Evolutionary conservation across 2,329 filamentous ascomycete genomes (phyloP).

Genomic region (Trichoderma sp.): DNA sequence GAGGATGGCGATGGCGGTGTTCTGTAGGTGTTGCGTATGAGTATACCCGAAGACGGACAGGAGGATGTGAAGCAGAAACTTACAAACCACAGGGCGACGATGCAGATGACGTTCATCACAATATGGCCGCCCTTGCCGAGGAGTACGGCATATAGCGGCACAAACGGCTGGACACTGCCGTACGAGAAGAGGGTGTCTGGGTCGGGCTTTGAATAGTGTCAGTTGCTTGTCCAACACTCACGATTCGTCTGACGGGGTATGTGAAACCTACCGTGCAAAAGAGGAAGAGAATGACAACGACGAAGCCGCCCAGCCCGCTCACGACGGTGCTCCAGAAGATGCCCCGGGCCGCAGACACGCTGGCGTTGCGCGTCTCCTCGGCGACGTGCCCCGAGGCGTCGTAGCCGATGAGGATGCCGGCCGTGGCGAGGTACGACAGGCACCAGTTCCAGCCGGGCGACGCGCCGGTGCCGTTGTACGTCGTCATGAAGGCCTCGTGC

Average conservation of each 20-base stretch:
- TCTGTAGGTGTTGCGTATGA: slow-evolving; percentile 42
- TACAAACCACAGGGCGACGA: slow-evolving; percentile 54
- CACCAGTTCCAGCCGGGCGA: slow-evolving; percentile 65
- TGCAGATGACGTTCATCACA: slow-evolving; percentile 63
- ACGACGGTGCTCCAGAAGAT: slow-evolving; percentile 64
- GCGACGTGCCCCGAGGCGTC: slow-evolving; percentile 64
- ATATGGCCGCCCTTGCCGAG: slow-evolving; percentile 59
- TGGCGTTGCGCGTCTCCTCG: slow-evolving; percentile 63
- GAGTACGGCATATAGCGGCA: slow-evolving; percentile 59
- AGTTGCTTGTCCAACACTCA: not conserved
- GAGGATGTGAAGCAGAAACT: slow-evolving; percentile 34
- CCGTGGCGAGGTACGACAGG: slow-evolving; percentile 62
- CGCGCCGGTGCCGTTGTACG: slow-evolving; percentile 59
- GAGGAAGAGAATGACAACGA: slow-evolving; percentile 59
- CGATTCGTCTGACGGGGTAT: too few species aligned
- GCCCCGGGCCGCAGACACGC: slow-evolving; percentile 56
- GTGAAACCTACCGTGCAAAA: too few species aligned
- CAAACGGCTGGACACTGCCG: slow-evolving; percentile 60
- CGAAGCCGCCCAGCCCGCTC: slow-evolving; percentile 58
- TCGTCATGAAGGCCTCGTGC: slow-evolving; percentile 61
- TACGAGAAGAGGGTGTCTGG: slow-evolving; percentile 56
- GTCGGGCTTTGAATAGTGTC: slow-evolving; percentile 45
- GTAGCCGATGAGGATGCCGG: slow-evolving; percentile 62
- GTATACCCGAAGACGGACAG: not conserved
- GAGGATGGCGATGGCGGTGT: slow-evolving; percentile 61